A percentile compares a stretch with the other conserved stretches of the same genome.
Conservation (phyloP, 2,329 filamentous ascomycete species). For the Penicillium expansum region DNA sequence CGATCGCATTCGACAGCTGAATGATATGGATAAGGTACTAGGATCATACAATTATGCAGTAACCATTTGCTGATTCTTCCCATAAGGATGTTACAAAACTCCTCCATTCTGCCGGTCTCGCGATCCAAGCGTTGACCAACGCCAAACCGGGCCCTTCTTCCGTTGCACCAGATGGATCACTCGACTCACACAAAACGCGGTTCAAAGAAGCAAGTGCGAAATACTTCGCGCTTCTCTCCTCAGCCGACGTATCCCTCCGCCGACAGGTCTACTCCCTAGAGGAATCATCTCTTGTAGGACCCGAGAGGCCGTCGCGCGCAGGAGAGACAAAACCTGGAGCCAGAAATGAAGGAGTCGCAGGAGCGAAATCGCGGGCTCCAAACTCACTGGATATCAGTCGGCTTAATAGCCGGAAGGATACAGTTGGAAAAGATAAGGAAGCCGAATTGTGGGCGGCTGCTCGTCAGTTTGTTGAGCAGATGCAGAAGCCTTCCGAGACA, state of each 20-base stretch:
- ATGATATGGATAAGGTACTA: slow-evolving; percentile 68
- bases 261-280: slow-evolving; percentile 76
- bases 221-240: slow-evolving; percentile 71
- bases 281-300: slow-evolving; percentile 70
- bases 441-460: slow-evolving; percentile 71
- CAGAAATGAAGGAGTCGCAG: slow-evolving; percentile 25
- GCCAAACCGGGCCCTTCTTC: slow-evolving; percentile 37
- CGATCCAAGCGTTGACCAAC: slow-evolving; percentile 62
- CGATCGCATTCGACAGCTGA: slow-evolving; percentile 77
- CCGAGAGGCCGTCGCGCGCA: slow-evolving; percentile 39
- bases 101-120: slow-evolving; percentile 59
- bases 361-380: slow-evolving; percentile 37
- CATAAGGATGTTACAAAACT: slow-evolving; percentile 52
- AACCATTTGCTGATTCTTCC: neutral
- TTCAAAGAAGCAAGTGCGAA: slow-evolving; percentile 56
- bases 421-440: slow-evolving; percentile 79
- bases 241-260: slow-evolving; percentile 70
- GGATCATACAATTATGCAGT: neutral
- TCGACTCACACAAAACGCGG: slow-evolving; percentile 57
- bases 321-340: slow-evolving; percentile 30
- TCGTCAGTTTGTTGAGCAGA: slow-evolving; percentile 52
- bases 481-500: slow-evolving; percentile 22
- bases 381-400: slow-evolving; percentile 78
- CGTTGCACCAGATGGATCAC: slow-evolving; percentile 39
- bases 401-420: slow-evolving; percentile 81